Percentiles rank a stretch among this genome's conserved stretches.
Conservation (phyloP, 805 yeast species). For the Kodamaea kaohsiungensis region DNA sequence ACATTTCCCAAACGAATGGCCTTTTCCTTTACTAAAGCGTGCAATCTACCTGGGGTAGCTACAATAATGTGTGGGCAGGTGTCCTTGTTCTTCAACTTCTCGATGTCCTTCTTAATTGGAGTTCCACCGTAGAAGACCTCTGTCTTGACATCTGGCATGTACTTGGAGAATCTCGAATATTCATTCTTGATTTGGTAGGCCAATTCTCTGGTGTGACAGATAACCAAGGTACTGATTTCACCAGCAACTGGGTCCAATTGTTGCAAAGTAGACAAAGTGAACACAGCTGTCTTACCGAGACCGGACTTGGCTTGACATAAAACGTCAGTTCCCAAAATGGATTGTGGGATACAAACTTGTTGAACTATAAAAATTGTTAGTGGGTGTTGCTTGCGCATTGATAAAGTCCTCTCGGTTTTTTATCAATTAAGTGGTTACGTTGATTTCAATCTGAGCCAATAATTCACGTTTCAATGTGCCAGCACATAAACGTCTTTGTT, state of each 20-base stretch:
- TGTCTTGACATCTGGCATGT: constrained; percentile 96
- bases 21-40: constrained; percentile 91
- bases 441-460: not conserved
- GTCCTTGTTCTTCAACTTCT: constrained; percentile 85
- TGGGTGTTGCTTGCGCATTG: constrained; percentile 6
- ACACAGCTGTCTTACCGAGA: constrained; percentile 98
- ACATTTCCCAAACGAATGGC: constrained; percentile 81
- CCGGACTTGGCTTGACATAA: constrained; percentile 99
- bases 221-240: constrained; percentile 89
- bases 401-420: too few species aligned
- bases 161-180: constrained; percentile 95
- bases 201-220: constrained; percentile 98
- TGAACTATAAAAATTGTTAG: constrained; percentile 61
- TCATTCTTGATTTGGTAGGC: constrained; percentile 98
- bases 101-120: constrained; percentile 80
- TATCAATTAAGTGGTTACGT: not conserved
- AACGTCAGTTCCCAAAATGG: constrained; percentile 96
- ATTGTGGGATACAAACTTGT: constrained; percentile 97
- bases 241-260: constrained; percentile 98
- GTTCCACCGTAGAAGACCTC: constrained; percentile 98
- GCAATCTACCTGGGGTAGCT: constrained; percentile 97
- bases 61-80: constrained; percentile 96
- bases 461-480: not conserved
- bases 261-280: constrained; percentile 92
- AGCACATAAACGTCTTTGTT: not conserved